Evolutionary conservation across 345 rosid species (phyloP).

Genomic region (Gossypium raimondii): DNA sequence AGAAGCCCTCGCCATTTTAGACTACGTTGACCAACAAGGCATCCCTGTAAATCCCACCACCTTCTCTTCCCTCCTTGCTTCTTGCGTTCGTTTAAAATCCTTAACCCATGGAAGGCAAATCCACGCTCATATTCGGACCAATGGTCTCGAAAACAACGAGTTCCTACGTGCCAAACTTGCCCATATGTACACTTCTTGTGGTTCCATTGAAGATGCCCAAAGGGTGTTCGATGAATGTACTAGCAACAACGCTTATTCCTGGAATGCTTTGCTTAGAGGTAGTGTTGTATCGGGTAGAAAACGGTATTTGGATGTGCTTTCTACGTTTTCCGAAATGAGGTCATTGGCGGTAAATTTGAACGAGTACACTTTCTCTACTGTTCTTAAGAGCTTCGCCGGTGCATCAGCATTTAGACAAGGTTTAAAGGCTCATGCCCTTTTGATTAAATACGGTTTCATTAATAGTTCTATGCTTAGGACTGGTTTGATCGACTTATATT

Average conservation of each 20-base stretch:
- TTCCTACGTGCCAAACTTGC: constrained; percentile 64
- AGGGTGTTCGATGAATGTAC: constrained; percentile 56
- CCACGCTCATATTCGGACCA: constrained; percentile 55
- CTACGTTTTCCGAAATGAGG: constrained; percentile 63
- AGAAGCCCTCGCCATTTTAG: constrained; percentile 61
- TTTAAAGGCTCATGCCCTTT: constrained; percentile 63
- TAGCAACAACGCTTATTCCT: constrained; percentile 50
- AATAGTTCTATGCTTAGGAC: constrained; percentile 54
- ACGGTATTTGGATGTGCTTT: constrained; percentile 52
- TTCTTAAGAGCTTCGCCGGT: constrained; percentile 82
- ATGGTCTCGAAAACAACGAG: constrained; percentile 69
- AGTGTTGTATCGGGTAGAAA: constrained; percentile 63
- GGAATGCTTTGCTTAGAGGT: constrained; percentile 91
- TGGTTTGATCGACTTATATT: constrained; percentile 71
- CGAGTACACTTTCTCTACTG: constrained; percentile 60
- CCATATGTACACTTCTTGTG: constrained; percentile 64
- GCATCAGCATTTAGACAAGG: constrained; percentile 71
- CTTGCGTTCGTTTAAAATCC: constrained; percentile 63
- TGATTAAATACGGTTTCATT: constrained; percentile 64
- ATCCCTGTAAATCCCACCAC: constrained; percentile 71
- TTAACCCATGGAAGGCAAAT: constrained; percentile 51
- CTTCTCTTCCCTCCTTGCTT: constrained; percentile 66
- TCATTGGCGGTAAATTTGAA: constrained; percentile 64
- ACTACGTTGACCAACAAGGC: constrained; percentile 64
- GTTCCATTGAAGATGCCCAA: constrained; percentile 60